phyloP scores from a whole-genome alignment of 495 filamentous ascomycete species.

The Penicillium cataractarum region DNA sequence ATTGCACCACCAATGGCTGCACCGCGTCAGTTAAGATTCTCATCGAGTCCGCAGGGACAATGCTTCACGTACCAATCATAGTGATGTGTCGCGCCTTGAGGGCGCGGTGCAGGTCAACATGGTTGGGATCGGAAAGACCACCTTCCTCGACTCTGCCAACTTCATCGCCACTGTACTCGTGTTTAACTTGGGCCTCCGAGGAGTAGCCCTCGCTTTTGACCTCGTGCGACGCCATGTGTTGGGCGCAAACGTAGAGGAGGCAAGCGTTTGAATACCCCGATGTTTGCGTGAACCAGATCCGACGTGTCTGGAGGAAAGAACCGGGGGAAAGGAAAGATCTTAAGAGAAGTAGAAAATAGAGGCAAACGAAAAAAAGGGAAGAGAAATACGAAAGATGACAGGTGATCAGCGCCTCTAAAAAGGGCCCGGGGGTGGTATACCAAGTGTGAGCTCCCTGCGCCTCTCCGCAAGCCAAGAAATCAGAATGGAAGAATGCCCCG shows the following conservation, averaged over 20 bases:
- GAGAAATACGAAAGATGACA: background rate
- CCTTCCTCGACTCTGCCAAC: conserved; percentile 27
- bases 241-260: background rate
- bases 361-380: background rate
- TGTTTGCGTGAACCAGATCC: background rate
- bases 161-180: conserved; percentile 31
- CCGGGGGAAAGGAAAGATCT: background rate
- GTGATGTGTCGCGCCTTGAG: conserved; percentile 78
- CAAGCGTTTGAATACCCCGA: background rate
- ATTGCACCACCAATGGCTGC: conserved; percentile 84
- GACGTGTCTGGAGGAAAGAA: background rate
- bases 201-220: conserved; percentile 20
- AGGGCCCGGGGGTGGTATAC: background rate
- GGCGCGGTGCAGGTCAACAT: conserved; percentile 63
- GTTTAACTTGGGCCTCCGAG: conserved; percentile 10
- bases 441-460: background rate
- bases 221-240: conserved; percentile 11
- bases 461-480: conserved; percentile 11
- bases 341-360: background rate
- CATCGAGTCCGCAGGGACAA: background rate
- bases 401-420: background rate
- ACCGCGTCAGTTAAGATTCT: background rate
- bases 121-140: conserved; percentile 26
- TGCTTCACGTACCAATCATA: conserved; percentile 63
- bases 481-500: background rate